Evolutionary conservation across 1,284 basidiomycete genomes (phyloP).

Genomic region (Puccinia novopanici): DNA sequence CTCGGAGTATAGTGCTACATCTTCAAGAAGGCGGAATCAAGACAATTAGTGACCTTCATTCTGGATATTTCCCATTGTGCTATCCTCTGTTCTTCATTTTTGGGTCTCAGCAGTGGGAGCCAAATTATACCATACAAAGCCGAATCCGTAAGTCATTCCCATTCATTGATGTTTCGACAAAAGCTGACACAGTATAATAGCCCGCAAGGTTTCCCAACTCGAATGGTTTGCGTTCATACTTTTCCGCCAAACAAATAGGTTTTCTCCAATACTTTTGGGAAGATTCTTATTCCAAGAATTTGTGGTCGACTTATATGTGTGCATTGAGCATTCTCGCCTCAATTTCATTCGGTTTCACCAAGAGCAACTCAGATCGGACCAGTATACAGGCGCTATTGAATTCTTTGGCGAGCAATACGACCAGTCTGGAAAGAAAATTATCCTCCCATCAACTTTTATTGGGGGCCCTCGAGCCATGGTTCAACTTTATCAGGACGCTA

Average conservation of each 20-base stretch:
- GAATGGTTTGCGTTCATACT: slow-evolving; percentile 21
- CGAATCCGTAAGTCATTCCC: not conserved
- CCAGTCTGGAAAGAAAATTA: slow-evolving; percentile 53
- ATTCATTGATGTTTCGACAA: slow-evolving; percentile 57
- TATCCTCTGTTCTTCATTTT: slow-evolving; percentile 27
- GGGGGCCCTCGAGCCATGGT: slow-evolving; percentile 59
- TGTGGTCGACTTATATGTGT: slow-evolving; percentile 22
- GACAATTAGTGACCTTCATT: slow-evolving; percentile 4
- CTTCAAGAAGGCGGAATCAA: not conserved
- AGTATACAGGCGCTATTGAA: not conserved
- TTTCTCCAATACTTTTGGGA: slow-evolving; percentile 59
- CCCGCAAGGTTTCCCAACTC: not conserved
- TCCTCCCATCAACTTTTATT: slow-evolving; percentile 60
- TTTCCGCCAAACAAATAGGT: not conserved
- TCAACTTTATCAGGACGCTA: slow-evolving; percentile 60
- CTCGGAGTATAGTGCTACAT: no score
- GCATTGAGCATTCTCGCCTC: not conserved
- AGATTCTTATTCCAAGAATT: no score
- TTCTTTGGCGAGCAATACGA: not conserved
- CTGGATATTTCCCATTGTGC: slow-evolving; percentile 4
- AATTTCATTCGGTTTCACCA: not conserved
- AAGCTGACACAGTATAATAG: slow-evolving; percentile 53
- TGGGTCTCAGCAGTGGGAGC: slow-evolving; percentile 23
- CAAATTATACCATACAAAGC: no score
- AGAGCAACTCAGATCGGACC: slow-evolving; percentile 53